phyloP scores from a whole-genome alignment of 2,329 filamentous ascomycete species.

The Botrytis byssoidea region DNA sequence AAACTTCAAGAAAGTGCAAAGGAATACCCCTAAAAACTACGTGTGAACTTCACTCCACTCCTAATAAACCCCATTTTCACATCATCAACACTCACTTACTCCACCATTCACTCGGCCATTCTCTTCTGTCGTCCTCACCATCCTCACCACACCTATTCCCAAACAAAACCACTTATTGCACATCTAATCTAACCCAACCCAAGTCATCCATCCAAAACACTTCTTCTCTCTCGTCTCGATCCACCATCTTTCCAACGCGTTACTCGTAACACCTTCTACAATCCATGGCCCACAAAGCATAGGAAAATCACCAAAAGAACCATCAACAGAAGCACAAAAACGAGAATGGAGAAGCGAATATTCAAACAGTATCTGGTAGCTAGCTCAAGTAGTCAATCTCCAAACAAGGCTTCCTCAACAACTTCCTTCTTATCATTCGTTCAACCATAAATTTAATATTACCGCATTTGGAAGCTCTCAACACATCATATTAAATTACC shows the following conservation, averaged over 20 bases:
- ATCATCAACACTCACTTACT: not conserved
- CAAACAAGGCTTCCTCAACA: not conserved
- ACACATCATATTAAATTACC: not conserved
- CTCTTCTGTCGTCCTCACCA: not conserved
- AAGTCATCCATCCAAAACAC: not conserved
- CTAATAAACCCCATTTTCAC: not conserved
- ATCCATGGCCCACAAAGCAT: too few species aligned
- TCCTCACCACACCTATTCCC: not conserved
- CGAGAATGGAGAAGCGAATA: not conserved
- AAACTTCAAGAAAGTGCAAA: not conserved
- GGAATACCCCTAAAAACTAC: not conserved
- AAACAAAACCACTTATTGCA: not conserved
- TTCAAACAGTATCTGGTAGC: not conserved
- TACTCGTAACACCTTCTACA: not conserved
- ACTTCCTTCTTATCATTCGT: not conserved
- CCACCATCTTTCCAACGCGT: too few species aligned
- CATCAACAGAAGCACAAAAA: not conserved
- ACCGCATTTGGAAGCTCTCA: not conserved
- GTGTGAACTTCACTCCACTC: not conserved
- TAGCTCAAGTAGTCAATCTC: not conserved
- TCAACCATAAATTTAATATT: not conserved
- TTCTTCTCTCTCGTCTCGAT: not conserved
- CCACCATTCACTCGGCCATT: not conserved
- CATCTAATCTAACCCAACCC: not conserved
- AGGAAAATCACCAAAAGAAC: too few species aligned